Conservation (phyloP, 345 rosid genomes). For the Leavenworthia alabamica region DNA sequence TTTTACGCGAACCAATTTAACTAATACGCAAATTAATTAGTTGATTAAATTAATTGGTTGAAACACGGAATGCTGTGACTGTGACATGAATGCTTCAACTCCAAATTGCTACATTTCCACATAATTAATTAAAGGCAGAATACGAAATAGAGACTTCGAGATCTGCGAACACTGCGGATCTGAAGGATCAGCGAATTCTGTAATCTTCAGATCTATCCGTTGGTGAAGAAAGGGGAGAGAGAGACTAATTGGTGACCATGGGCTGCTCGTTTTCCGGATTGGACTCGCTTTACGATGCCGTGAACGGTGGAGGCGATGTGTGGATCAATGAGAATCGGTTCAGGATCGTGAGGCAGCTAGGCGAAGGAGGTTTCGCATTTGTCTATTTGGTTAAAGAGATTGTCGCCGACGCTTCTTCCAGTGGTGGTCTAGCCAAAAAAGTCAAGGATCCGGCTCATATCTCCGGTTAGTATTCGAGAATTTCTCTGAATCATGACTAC, state of each 20-base stretch:
- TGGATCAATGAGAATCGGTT: constrained; percentile 98
- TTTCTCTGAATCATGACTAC: neutral
- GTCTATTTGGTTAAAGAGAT: constrained; percentile 82
- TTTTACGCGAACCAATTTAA: no score
- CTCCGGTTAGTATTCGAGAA: constrained; percentile 45
- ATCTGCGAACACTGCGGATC: constrained; percentile 35
- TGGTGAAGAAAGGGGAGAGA: neutral
- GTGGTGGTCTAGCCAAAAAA: constrained; percentile 74
- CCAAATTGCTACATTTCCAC: constrained; percentile 10
- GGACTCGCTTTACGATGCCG: constrained; percentile 88
- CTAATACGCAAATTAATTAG: neutral
- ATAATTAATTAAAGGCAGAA: neutral
- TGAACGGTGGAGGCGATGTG: constrained; percentile 82
- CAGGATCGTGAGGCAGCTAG: constrained; percentile 78
- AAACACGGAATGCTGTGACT: neutral
- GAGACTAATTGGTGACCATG: constrained; percentile 32
- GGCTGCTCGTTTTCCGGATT: constrained; percentile 94
- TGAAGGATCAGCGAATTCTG: constrained; percentile 31
- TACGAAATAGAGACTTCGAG: constrained; percentile 9
- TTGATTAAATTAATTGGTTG: neutral
- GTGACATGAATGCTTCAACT: constrained; percentile 29
- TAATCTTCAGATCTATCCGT: constrained; percentile 11
- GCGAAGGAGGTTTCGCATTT: constrained; percentile 94
- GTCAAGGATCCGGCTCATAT: constrained; percentile 88
- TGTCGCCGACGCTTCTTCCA: constrained; percentile 40